phyloP scores from a whole-genome alignment of 805 yeast genomes.

The Spathaspora arborariae region DNA sequence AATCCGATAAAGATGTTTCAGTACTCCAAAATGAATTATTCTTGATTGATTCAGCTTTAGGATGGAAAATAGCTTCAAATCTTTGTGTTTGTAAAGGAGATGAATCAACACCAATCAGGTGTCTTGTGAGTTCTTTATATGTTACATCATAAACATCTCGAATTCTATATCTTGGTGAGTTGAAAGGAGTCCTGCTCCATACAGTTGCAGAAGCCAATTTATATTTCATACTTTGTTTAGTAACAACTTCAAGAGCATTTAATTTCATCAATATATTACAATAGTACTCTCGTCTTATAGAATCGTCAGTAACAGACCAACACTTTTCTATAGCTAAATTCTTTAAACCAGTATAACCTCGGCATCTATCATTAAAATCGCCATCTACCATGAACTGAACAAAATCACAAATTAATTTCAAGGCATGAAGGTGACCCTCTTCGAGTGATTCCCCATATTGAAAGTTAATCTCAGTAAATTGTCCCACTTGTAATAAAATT shows the following conservation, averaged over 20 bases:
- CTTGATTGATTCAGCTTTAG: background rate
- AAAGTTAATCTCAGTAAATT: conserved; percentile 13
- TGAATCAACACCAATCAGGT: background rate
- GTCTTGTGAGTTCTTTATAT: background rate
- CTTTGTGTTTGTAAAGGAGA: background rate
- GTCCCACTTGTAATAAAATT: conserved; percentile 8
- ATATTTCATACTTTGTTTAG: background rate
- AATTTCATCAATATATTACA: background rate
- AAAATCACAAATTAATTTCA: conserved; percentile 16
- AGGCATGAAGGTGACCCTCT: conserved; percentile 21
- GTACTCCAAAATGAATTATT: conserved; percentile 21
- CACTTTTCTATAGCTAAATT: conserved; percentile 20
- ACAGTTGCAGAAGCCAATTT: conserved; percentile 11
- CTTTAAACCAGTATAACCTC: conserved; percentile 8
- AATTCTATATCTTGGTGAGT: conserved; percentile 18
- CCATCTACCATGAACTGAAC: conserved; percentile 2
- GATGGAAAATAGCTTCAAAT: background rate
- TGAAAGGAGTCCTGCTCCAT: conserved; percentile 16
- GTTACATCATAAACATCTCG: conserved; percentile 9
- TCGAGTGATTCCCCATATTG: conserved; percentile 27
- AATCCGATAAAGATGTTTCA: conserved; percentile 22
- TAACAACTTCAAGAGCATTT: background rate
- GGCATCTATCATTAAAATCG: background rate
- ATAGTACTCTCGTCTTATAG: conserved; percentile 16
- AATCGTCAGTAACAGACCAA: conserved; percentile 30